These are phyloP conservation scores for Luffa aegyptiaca DNA, from an alignment of 306 rosid genomes.

Conservation along the genomic window DNA sequence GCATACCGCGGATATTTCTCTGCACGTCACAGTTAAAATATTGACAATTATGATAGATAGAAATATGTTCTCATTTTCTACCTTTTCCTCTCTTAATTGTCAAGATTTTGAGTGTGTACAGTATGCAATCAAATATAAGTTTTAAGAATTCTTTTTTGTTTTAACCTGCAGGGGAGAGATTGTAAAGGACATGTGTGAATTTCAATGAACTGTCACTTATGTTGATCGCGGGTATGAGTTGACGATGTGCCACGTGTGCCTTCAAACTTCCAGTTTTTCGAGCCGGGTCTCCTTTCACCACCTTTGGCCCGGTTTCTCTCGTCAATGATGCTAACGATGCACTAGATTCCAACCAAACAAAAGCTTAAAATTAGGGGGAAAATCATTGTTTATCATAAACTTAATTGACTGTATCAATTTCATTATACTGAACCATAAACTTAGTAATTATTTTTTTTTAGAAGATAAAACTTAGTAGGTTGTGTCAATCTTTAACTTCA, in stretches of 20 bases:
- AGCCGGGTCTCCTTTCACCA: slow-evolving; percentile 87
- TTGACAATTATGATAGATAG: no score
- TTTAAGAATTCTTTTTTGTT: not conserved
- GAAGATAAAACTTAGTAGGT: no score
- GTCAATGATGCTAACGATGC: slow-evolving; percentile 81
- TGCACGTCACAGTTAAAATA: no score
- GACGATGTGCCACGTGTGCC: slow-evolving; percentile 35
- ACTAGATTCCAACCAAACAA: slow-evolving; percentile 18
- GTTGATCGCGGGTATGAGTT: slow-evolving; percentile 43
- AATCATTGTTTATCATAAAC: no score
- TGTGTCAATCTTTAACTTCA: no score
- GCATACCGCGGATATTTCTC: no score
- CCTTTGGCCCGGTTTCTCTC: slow-evolving; percentile 71
- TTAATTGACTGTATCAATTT: no score
- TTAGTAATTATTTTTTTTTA: no score
- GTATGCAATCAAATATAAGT: not conserved
- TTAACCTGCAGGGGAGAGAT: slow-evolving; percentile 81
- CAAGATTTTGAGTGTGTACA: no score
- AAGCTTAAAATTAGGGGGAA: not conserved
- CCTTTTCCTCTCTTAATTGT: no score
- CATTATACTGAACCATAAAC: no score
- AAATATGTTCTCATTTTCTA: no score
- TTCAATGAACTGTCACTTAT: slow-evolving; percentile 77
- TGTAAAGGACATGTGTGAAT: slow-evolving; percentile 85
- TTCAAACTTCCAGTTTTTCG: slow-evolving; percentile 16